Evolutionary conservation across 129 eudicot genomes (phyloP).

Genomic region (Escallonia rubra): DNA sequence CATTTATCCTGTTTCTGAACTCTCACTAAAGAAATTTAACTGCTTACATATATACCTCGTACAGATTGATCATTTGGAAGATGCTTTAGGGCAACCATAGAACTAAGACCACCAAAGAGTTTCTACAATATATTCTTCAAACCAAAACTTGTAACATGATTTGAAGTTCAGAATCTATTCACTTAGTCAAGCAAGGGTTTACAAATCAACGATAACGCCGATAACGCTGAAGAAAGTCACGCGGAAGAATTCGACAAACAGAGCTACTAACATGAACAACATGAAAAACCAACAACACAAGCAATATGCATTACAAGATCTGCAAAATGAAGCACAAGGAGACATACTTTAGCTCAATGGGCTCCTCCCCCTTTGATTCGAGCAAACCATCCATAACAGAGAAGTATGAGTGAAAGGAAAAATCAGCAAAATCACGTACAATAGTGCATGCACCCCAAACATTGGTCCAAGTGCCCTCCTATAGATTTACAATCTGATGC

Average conservation of each 20-base stretch:
- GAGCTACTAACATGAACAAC: neutral
- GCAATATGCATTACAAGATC: neutral
- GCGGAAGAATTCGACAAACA: neutral
- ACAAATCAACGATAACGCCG: too few relatives aligned
- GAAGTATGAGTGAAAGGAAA: constrained; percentile 27
- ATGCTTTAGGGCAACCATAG: too few relatives aligned
- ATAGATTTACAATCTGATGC: neutral
- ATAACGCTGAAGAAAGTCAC: too few relatives aligned
- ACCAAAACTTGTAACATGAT: too few relatives aligned
- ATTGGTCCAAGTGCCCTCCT: constrained; percentile 26
- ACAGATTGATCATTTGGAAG: too few relatives aligned
- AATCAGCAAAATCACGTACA: constrained; percentile 28
- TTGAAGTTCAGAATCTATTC: too few relatives aligned
- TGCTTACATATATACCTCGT: too few relatives aligned
- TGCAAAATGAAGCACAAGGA: neutral
- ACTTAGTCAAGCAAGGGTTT: too few relatives aligned
- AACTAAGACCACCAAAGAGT: too few relatives aligned
- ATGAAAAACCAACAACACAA: neutral
- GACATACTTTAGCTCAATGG: constrained; percentile 23
- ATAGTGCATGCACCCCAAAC: constrained; percentile 25
- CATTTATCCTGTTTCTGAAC: too few relatives aligned
- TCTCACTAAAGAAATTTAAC: too few relatives aligned
- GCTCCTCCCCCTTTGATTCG: constrained; percentile 18
- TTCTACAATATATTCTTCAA: too few relatives aligned
- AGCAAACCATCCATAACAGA: constrained; percentile 24